A percentile compares a stretch with the other conserved stretches of the same genome.
These are phyloP conservation scores for Evernia prunastri DNA, from an alignment of 495 filamentous ascomycete species.

Conservation along the genomic window DNA sequence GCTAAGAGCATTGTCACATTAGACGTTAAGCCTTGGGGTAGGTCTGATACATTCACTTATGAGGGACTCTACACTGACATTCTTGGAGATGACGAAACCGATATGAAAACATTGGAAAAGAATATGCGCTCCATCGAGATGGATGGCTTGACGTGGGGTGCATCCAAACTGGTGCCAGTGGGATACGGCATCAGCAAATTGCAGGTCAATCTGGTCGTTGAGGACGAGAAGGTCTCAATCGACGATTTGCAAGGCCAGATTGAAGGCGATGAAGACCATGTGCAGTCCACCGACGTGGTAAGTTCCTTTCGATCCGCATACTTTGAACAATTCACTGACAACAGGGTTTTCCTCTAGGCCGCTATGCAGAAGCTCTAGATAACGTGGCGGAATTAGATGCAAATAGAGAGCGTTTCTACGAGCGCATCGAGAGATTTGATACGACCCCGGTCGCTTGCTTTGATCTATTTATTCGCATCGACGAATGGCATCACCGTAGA, in stretches of 20 bases:
- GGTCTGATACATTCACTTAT: constrained; percentile 31
- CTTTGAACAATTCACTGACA: constrained; percentile 19
- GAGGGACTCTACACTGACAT: constrained; percentile 29
- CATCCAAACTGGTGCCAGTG: constrained; percentile 79
- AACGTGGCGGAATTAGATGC: background rate
- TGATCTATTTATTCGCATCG: background rate
- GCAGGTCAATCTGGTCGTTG: constrained; percentile 94
- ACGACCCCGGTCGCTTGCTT: background rate
- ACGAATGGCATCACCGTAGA: background rate
- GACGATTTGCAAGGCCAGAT: constrained; percentile 85
- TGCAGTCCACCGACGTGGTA: constrained; percentile 90
- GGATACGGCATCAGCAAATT: constrained; percentile 99
- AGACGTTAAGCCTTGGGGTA: constrained; percentile 99
- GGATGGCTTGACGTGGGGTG: constrained; percentile 96
- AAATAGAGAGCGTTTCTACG: background rate
- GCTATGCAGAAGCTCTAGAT: constrained; percentile 91
- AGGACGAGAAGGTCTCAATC: constrained; percentile 91
- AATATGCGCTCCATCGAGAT: constrained; percentile 80
- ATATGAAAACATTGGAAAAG: constrained; percentile 73
- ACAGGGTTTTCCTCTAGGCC: constrained; percentile 36
- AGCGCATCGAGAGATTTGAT: background rate
- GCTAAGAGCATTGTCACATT: constrained; percentile 95
- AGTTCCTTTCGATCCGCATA: constrained; percentile 27
- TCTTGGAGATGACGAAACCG: constrained; percentile 76
- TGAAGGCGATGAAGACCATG: constrained; percentile 86